A percentile compares a stretch with the other conserved stretches of the same genome.
These are phyloP conservation scores for Pleurotus ostreatus DNA, from an alignment of 768 basidiomycete genomes.

Conservation along the genomic window DNA sequence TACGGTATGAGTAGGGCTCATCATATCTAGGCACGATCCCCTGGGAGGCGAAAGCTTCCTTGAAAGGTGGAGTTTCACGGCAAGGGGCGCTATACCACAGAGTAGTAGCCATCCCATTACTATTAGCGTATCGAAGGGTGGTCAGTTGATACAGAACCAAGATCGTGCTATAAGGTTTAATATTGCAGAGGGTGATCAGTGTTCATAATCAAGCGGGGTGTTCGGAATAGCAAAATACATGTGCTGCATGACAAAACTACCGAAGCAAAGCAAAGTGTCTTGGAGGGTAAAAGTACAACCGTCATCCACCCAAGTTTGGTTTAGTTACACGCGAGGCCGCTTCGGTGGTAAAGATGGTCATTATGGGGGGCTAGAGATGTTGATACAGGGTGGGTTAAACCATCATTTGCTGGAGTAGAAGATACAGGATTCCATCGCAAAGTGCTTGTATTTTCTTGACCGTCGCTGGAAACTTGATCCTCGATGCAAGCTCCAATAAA, in stretches of 20 bases:
- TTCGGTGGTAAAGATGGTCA: background rate
- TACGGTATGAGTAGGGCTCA: no score
- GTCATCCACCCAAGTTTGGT: background rate
- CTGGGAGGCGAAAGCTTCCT: no score
- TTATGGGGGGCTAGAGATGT: background rate
- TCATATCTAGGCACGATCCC: no score
- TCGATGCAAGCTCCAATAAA: constrained; percentile 25
- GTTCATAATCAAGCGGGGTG: constrained; percentile 1
- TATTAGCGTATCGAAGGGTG: no score
- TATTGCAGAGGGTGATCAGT: background rate
- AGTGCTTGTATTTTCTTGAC: constrained; percentile 33
- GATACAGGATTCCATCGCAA: constrained; percentile 33
- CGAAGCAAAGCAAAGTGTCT: background rate
- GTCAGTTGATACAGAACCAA: background rate
- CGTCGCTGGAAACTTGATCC: constrained; percentile 28
- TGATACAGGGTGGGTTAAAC: constrained; percentile 8
- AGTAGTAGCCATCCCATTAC: no score
- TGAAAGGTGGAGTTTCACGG: no score
- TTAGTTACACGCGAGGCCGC: background rate
- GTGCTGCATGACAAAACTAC: constrained; percentile 4
- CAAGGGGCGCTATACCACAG: no score
- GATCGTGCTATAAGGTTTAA: background rate
- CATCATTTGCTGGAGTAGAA: constrained; percentile 30
- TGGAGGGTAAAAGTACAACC: background rate
- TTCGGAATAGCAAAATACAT: constrained; percentile 1